phyloP scores from a whole-genome alignment of 2,329 filamentous ascomycete species.

The Zasmidium cellare region DNA sequence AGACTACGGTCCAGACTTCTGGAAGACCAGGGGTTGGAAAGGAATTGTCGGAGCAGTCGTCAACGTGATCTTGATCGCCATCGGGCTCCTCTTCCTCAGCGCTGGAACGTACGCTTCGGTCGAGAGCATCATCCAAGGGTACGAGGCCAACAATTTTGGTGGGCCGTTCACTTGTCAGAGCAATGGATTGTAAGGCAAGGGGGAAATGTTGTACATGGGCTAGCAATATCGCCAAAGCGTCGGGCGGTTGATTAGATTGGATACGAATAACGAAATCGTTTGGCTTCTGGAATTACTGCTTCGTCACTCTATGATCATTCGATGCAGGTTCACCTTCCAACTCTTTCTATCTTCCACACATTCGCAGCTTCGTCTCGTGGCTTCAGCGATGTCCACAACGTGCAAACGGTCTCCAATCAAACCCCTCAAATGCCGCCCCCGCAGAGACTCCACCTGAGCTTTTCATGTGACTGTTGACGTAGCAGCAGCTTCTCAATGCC shows the following conservation, averaged over 20 bases:
- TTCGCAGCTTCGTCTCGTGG: too few species aligned
- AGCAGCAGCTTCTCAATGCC: constrained; percentile 2
- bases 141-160: constrained; percentile 63
- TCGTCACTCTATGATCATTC: too few species aligned
- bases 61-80: constrained; percentile 71
- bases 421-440: neutral
- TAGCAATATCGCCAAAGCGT: neutral
- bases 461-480: constrained; percentile 1
- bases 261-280: too few species aligned
- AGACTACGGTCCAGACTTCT: constrained; percentile 58
- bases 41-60: constrained; percentile 59
- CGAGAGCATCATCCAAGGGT: constrained; percentile 73
- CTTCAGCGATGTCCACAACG: neutral
- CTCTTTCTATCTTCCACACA: too few species aligned
- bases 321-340: too few species aligned
- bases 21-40: constrained; percentile 54
- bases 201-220: neutral
- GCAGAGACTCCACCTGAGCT: neutral
- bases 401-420: neutral
- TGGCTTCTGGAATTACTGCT: too few species aligned
- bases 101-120: constrained; percentile 77
- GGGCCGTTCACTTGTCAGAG: constrained; percentile 72
- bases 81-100: constrained; percentile 78
- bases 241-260: too few species aligned
- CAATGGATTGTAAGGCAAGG: constrained; percentile 51